Conservation (phyloP, 495 filamentous ascomycete species). For the Aspergillus diversus region DNA sequence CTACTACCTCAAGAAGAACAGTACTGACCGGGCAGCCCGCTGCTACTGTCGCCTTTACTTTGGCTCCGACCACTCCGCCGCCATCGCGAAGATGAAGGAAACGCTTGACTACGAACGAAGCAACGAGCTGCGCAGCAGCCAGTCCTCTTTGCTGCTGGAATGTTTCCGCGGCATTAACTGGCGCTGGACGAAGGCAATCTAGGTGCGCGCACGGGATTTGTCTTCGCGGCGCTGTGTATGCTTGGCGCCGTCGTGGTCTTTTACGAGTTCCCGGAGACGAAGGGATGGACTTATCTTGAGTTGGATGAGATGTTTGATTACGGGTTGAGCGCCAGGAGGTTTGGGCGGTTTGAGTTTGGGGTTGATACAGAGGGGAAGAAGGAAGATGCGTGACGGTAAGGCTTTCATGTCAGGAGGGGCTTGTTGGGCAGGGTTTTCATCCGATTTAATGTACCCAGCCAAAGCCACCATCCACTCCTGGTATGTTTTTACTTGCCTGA, state of each 20-base stretch:
- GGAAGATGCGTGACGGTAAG: not conserved
- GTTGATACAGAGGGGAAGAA: not conserved
- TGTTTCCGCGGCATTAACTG: slow-evolving; percentile 2
- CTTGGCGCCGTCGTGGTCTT: slow-evolving; percentile 21
- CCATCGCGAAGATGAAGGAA: not conserved
- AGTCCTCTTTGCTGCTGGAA: not conserved
- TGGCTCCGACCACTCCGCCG: slow-evolving; percentile 1
- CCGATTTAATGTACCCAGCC: too few species aligned
- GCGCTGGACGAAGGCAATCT: slow-evolving; percentile 24
- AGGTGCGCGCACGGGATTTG: slow-evolving; percentile 30
- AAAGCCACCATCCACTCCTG: not conserved
- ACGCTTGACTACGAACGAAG: not conserved
- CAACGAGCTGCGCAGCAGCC: not conserved
- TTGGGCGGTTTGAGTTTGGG: not conserved
- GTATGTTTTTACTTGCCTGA: not conserved
- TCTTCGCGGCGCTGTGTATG: slow-evolving; percentile 29
- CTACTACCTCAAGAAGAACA: slow-evolving; percentile 1
- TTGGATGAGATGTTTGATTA: slow-evolving; percentile 31
- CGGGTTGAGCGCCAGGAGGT: not conserved
- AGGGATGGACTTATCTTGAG: slow-evolving; percentile 27
- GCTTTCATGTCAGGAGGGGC: not conserved
- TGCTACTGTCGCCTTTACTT: not conserved
- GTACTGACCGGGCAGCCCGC: not conserved
- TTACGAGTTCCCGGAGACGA: slow-evolving; percentile 32
- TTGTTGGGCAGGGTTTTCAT: not conserved